These are phyloP conservation scores for Trichoderma simmonsii DNA, from an alignment of 2,329 filamentous ascomycete genomes.

Conservation along the genomic window DNA sequence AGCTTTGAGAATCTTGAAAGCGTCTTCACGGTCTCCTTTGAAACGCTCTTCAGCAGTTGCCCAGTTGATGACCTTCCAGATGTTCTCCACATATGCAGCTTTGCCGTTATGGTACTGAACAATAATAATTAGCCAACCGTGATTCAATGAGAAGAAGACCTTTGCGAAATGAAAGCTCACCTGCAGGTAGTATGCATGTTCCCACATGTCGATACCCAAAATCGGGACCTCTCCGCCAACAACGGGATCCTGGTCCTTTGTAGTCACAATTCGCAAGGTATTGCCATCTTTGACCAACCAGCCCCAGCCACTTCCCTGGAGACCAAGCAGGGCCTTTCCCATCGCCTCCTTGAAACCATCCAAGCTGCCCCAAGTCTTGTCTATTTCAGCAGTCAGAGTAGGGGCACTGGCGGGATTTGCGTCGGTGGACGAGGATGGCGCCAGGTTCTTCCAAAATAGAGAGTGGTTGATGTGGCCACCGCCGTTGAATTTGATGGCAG, in stretches of 20 bases:
- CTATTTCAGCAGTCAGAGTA: slow-evolving; percentile 58
- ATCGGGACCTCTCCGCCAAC: slow-evolving; percentile 63
- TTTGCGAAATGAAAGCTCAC: slow-evolving; percentile 33
- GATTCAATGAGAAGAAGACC: too few relatives aligned
- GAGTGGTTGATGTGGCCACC: slow-evolving; percentile 93
- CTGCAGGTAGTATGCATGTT: slow-evolving; percentile 88
- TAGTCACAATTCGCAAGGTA: slow-evolving; percentile 68
- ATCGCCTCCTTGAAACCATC: slow-evolving; percentile 65
- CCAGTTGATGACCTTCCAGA: slow-evolving; percentile 80
- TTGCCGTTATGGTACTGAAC: slow-evolving; percentile 74
- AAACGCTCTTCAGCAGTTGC: slow-evolving; percentile 65
- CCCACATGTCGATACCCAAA: slow-evolving; percentile 86
- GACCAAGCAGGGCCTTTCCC: slow-evolving; percentile 59
- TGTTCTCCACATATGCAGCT: slow-evolving; percentile 69
- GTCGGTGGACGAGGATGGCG: slow-evolving; percentile 56
- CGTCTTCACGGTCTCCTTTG: slow-evolving; percentile 44
- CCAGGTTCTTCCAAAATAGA: slow-evolving; percentile 85
- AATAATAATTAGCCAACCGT: not conserved
- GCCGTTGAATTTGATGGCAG: slow-evolving; percentile 79
- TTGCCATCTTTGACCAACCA: slow-evolving; percentile 70
- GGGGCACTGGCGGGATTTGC: slow-evolving; percentile 56
- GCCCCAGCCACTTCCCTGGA: slow-evolving; percentile 85
- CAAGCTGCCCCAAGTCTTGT: slow-evolving; percentile 64
- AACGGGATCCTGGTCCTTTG: slow-evolving; percentile 83
- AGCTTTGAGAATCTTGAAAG: slow-evolving; percentile 44